Percentiles rank a stretch among this genome's conserved stretches.
Evolutionary conservation across 208 protist genomes (phyloP).

Genomic region (Crithidia acanthocephali): DNA sequence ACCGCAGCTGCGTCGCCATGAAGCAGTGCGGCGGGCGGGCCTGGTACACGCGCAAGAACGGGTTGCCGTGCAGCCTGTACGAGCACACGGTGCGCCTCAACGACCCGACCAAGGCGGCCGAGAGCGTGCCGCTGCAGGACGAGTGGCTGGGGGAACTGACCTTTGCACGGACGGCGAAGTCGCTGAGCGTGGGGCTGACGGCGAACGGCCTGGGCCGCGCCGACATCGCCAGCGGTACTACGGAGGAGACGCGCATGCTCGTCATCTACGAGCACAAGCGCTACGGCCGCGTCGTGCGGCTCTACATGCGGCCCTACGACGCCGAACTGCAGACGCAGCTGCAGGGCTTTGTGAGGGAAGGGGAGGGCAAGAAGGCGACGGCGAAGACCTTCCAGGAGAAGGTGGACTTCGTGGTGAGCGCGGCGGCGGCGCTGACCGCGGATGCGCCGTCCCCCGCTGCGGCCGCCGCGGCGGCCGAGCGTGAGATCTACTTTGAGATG

Average conservation of each 20-base stretch:
- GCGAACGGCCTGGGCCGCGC: conserved; percentile 20
- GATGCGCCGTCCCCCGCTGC: background rate
- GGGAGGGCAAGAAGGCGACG: background rate
- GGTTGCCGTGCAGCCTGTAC: conserved; percentile 78
- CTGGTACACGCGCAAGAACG: conserved; percentile 71
- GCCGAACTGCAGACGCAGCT: conserved; percentile 20
- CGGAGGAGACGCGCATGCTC: conserved; percentile 24
- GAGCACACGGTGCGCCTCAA: conserved; percentile 83
- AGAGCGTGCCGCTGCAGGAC: conserved; percentile 60
- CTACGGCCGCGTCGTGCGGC: conserved; percentile 53
- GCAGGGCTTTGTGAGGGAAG: conserved; percentile 14
- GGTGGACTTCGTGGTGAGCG: conserved; percentile 24
- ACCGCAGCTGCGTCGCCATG: conserved; percentile 66
- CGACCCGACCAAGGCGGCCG: conserved; percentile 17
- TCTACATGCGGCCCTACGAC: conserved; percentile 45
- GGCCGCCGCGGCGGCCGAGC: conserved; percentile 1
- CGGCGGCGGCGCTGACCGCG: background rate
- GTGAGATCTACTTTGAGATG: conserved; percentile 39
- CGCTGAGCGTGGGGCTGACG: conserved; percentile 25
- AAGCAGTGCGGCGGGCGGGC: conserved; percentile 73
- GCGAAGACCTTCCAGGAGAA: conserved; percentile 20
- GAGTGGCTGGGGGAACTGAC: conserved; percentile 73
- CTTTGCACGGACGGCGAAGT: conserved; percentile 21
- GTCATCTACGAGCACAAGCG: conserved; percentile 70
- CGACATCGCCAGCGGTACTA: conserved; percentile 24